Evolutionary conservation across 2,329 filamentous ascomycete genomes (phyloP).

Genomic region (Blastomyces silverae): DNA sequence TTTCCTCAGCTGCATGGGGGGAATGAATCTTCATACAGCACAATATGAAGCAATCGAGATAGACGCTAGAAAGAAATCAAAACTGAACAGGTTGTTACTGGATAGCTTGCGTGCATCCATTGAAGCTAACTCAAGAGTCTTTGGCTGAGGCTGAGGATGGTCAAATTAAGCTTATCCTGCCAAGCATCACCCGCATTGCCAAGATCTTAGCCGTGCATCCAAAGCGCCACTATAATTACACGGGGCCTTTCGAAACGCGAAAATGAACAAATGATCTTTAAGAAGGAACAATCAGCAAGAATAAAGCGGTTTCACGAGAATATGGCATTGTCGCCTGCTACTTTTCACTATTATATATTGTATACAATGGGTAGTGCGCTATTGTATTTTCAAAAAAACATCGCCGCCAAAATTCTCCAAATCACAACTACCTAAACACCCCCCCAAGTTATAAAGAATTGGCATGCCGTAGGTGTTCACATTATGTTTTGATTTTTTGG

Average conservation of each 20-base stretch:
- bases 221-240: background rate
- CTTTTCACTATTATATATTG: background rate
- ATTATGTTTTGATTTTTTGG: background rate
- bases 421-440: background rate
- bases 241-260: too few species aligned
- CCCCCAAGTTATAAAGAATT: background rate
- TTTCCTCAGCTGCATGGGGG: background rate
- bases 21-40: background rate
- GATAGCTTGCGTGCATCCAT: background rate
- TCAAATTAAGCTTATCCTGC: conserved; percentile 11
- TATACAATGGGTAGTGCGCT: background rate
- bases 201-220: background rate
- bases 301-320: background rate
- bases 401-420: background rate
- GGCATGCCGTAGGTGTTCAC: background rate
- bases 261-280: too few species aligned
- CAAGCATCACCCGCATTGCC: background rate
- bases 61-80: background rate
- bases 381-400: background rate
- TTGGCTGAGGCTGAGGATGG: background rate
- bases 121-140: background rate
- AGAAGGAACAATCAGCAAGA: background rate
- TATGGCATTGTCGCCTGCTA: background rate
- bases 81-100: background rate
- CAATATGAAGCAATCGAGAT: background rate